These are phyloP conservation scores for Nepenthes mirabilis DNA, from an alignment of 148 eudicot species.

Conservation along the genomic window DNA sequence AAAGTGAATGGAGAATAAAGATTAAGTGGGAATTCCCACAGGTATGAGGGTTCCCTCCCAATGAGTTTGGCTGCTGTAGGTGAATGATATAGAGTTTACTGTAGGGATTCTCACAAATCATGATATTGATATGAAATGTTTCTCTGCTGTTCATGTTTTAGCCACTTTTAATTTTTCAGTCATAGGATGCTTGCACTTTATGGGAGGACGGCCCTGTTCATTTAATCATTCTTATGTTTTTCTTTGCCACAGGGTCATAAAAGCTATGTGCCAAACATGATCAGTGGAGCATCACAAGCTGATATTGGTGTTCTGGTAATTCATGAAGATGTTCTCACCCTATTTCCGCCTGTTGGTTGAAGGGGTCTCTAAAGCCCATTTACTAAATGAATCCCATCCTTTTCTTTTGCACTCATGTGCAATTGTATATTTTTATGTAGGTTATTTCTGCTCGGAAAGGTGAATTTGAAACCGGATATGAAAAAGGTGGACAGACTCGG, in stretches of 20 bases:
- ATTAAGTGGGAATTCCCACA: too few species aligned
- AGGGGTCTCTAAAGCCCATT: neutral
- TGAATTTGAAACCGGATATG: conserved; percentile 98
- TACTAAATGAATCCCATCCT: neutral
- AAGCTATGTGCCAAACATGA: conserved; percentile 98
- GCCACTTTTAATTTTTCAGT: too few species aligned
- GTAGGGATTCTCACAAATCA: neutral
- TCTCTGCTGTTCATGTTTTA: too few species aligned
- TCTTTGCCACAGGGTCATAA: conserved; percentile 64
- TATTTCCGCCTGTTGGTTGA: neutral
- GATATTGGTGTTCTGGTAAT: conserved; percentile 88
- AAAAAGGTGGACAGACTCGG: conserved; percentile 97
- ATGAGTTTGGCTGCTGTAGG: conserved; percentile 88
- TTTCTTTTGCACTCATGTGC: neutral
- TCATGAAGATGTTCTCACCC: neutral
- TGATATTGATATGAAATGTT: too few species aligned
- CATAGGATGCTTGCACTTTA: too few species aligned
- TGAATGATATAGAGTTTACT: conserved; percentile 12
- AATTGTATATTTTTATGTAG: conserved; percentile 17
- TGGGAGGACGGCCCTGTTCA: neutral
- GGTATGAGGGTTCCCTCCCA: too few species aligned
- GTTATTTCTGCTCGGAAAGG: conserved; percentile 98
- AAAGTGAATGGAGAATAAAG: too few species aligned
- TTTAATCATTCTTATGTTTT: neutral
- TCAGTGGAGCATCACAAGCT: conserved; percentile 98